These are phyloP conservation scores for Ascochyta clinopodiicola DNA, from an alignment of 2,329 filamentous ascomycete genomes.

Conservation along the genomic window DNA sequence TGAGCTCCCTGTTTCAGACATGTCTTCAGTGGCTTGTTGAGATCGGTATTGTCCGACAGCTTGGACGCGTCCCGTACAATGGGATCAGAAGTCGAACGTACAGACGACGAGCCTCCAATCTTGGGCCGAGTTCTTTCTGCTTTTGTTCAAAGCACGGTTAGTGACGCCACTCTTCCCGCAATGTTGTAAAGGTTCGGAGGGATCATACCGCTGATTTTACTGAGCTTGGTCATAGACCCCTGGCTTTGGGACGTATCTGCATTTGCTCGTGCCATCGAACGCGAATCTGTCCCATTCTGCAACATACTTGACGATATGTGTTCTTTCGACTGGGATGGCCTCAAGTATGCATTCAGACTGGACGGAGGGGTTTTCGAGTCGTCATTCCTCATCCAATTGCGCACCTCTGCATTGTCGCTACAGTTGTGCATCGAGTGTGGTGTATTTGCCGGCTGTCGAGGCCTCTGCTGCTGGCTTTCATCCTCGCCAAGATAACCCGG, in stretches of 20 bases:
- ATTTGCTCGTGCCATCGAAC: conserved; percentile 13
- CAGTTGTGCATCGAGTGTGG: neutral
- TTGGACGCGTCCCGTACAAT: conserved; percentile 1
- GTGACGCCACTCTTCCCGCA: neutral
- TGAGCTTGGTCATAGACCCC: neutral
- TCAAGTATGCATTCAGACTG: neutral
- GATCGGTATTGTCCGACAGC: neutral
- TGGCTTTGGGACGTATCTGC: neutral
- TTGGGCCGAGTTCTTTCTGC: neutral
- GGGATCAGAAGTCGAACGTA: conserved; percentile 12
- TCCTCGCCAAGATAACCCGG: neutral
- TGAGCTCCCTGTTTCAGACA: conserved; percentile 37
- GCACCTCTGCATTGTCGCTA: neutral
- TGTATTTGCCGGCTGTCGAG: neutral
- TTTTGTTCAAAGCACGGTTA: neutral
- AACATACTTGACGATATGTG: conserved; percentile 21
- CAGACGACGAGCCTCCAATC: neutral
- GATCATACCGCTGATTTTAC: neutral
- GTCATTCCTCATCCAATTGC: neutral
- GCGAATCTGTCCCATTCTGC: conserved; percentile 10
- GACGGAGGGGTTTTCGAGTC: neutral
- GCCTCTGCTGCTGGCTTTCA: neutral
- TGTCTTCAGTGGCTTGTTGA: conserved; percentile 29
- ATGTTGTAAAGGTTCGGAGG: neutral
- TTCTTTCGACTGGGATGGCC: neutral